Evolutionary conservation across 1,139 yeast genomes (phyloP).

Genomic region (Wickerhamomyces sp.): DNA sequence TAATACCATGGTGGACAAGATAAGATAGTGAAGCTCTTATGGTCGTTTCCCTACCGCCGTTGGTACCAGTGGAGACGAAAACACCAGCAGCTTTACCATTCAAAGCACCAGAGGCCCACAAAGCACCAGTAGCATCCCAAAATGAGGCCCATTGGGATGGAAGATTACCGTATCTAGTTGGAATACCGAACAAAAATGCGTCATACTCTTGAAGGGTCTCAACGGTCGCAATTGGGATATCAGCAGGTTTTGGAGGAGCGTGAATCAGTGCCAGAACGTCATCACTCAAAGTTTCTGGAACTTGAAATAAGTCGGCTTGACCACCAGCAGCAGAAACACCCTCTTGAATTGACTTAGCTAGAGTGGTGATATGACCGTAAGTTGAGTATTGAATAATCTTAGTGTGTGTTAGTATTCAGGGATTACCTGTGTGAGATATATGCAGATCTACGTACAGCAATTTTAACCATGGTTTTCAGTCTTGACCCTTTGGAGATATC

Average conservation of each 20-base stretch:
- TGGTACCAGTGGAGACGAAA: slow-evolving; percentile 77
- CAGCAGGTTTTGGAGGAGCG: slow-evolving; percentile 66
- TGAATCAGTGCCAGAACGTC: slow-evolving; percentile 57
- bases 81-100: slow-evolving; percentile 74
- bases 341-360: slow-evolving; percentile 64
- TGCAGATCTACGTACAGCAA: slow-evolving; percentile 15
- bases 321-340: slow-evolving; percentile 78
- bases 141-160: slow-evolving; percentile 80
- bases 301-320: slow-evolving; percentile 64
- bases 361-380: slow-evolving; percentile 69
- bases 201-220: slow-evolving; percentile 62
- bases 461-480: slow-evolving; percentile 18
- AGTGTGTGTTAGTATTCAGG: too few species aligned
- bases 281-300: slow-evolving; percentile 69
- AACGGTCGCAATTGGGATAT: slow-evolving; percentile 62
- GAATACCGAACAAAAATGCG: slow-evolving; percentile 74
- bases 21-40: slow-evolving; percentile 59
- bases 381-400: slow-evolving; percentile 77
- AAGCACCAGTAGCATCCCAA: slow-evolving; percentile 79
- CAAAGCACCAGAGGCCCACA: slow-evolving; percentile 75
- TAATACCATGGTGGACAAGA: slow-evolving; percentile 74
- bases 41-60: slow-evolving; percentile 82
- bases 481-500: too few species aligned
- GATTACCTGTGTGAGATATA: too few species aligned
- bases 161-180: slow-evolving; percentile 78